Conservation (phyloP, 257 asterid genomes). For the Marsdenia floribunda region DNA sequence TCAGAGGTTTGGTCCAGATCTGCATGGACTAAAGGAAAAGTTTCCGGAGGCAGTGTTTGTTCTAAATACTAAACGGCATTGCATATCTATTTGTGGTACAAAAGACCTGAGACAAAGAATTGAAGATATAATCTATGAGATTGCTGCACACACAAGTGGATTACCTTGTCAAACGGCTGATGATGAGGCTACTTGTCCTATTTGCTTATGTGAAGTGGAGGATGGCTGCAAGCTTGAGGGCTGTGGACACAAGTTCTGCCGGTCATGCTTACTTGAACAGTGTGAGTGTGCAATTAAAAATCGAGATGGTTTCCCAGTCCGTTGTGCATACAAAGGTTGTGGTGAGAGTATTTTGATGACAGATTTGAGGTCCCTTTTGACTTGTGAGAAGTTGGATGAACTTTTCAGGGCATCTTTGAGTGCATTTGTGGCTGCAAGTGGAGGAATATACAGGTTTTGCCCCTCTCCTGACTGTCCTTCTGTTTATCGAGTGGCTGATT, state of each 20-base stretch:
- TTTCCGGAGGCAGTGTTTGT: conserved; percentile 63
- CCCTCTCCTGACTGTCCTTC: conserved; percentile 97
- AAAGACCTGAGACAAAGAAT: conserved; percentile 65
- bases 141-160: conserved; percentile 44
- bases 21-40: conserved; percentile 58
- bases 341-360: conserved; percentile 45
- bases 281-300: conserved; percentile 63
- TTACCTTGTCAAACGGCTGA: conserved; percentile 22
- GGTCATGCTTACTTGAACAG: conserved; percentile 70
- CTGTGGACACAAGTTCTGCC: conserved; percentile 67
- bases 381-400: conserved; percentile 62
- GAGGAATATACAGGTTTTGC: conserved; percentile 65
- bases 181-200: conserved; percentile 47
- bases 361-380: conserved; percentile 54
- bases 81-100: conserved; percentile 46
- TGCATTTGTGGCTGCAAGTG: conserved; percentile 61
- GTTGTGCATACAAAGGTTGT: conserved; percentile 51
- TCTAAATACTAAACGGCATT: conserved; percentile 53
- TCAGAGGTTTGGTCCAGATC: conserved; percentile 71
- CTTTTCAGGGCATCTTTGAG: conserved; percentile 74
- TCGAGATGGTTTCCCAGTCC: conserved; percentile 58
- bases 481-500: conserved; percentile 47
- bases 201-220: conserved; percentile 78
- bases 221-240: conserved; percentile 62
- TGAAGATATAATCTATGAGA: conserved; percentile 42